Conservation (phyloP, 768 basidiomycete genomes). For the Kwoniella bestiolae region DNA sequence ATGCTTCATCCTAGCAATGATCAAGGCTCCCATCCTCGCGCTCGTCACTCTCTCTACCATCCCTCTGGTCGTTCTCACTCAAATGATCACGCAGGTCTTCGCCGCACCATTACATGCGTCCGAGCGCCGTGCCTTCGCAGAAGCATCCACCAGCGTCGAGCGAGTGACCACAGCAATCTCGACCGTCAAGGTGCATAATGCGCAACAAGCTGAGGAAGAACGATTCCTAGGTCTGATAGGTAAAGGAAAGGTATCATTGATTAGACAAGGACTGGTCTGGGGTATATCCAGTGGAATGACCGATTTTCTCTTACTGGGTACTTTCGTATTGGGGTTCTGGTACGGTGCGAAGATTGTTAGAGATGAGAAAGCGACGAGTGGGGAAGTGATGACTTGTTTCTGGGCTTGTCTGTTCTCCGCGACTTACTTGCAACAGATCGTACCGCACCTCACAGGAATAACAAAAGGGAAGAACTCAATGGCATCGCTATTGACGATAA, state of each 20-base stretch:
- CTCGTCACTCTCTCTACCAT: slow-evolving; percentile 90
- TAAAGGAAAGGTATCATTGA: slow-evolving; percentile 62
- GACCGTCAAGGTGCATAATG: slow-evolving; percentile 94
- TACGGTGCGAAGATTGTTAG: slow-evolving; percentile 87
- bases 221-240: slow-evolving; percentile 62
- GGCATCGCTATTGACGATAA: slow-evolving; percentile 68
- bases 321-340: slow-evolving; percentile 98
- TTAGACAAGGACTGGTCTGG: slow-evolving; percentile 72
- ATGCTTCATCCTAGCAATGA: slow-evolving; percentile 79
- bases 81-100: slow-evolving; percentile 72
- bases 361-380: slow-evolving; percentile 69
- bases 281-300: slow-evolving; percentile 69
- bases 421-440: slow-evolving; percentile 80
- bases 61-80: slow-evolving; percentile 77
- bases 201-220: slow-evolving; percentile 65
- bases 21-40: slow-evolving; percentile 78
- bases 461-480: slow-evolving; percentile 83
- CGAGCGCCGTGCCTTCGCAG: slow-evolving; percentile 71
- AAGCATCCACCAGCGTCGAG: slow-evolving; percentile 78
- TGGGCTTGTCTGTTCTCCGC: slow-evolving; percentile 95
- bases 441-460: slow-evolving; percentile 77
- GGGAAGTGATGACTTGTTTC: slow-evolving; percentile 93
- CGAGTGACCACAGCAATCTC: slow-evolving; percentile 73
- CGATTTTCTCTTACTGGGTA: slow-evolving; percentile 82
- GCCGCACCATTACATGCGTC: slow-evolving; percentile 69